These are phyloP conservation scores for Linanthus parryae DNA, from an alignment of 148 eudicot genomes.

Conservation along the genomic window DNA sequence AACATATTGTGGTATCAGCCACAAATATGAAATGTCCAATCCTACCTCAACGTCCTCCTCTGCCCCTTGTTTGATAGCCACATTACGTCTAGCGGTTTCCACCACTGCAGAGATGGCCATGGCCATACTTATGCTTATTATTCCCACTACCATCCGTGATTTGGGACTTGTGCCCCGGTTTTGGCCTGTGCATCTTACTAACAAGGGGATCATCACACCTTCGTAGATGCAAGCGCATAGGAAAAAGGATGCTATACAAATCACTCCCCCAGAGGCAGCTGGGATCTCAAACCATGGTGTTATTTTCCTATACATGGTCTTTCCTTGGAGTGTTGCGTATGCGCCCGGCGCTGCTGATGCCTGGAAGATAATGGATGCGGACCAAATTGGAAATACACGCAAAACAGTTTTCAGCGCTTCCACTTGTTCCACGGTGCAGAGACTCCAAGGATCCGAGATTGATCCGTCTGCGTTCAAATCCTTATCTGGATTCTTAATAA, in stretches of 20 bases:
- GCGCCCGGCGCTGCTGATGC: not conserved
- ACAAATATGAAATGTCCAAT: slow-evolving; percentile 9
- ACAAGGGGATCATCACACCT: not conserved
- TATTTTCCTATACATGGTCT: slow-evolving; percentile 10
- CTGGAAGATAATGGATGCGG: not conserved
- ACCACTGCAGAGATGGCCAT: slow-evolving; percentile 5
- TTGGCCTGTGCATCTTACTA: not conserved
- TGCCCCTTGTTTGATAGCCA: slow-evolving; percentile 1
- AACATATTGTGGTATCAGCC: slow-evolving; percentile 4
- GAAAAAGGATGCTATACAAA: not conserved
- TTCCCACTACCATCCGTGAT: not conserved
- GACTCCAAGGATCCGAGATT: slow-evolving; percentile 7
- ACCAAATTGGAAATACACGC: slow-evolving; percentile 4
- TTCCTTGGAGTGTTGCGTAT: slow-evolving; percentile 8
- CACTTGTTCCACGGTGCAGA: slow-evolving; percentile 8
- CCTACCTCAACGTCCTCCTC: not conserved
- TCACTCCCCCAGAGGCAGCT: not conserved
- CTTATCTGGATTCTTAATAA: slow-evolving; percentile 1
- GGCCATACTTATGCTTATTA: not conserved
- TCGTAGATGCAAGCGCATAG: slow-evolving; percentile 8
- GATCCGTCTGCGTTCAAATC: slow-evolving; percentile 10
- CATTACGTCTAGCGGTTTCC: not conserved
- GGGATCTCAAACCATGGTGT: slow-evolving; percentile 8
- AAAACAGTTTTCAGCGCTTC: slow-evolving; percentile 5
- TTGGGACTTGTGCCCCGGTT: not conserved